phyloP scores from a whole-genome alignment of 2,329 filamentous ascomycete species.

The Colletotrichum truncatum region DNA sequence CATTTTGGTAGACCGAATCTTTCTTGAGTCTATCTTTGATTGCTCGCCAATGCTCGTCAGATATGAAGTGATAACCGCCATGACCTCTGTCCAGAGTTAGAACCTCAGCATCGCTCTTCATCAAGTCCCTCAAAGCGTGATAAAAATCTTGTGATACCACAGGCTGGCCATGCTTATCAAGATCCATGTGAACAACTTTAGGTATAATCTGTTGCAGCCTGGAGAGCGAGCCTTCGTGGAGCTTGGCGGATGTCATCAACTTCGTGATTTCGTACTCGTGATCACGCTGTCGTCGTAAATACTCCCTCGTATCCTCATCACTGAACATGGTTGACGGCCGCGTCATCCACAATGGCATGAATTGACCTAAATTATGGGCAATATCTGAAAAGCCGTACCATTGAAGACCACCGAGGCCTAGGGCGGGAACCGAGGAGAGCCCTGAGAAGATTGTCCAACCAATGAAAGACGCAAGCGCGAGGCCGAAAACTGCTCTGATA shows the following conservation, averaged over 20 bases:
- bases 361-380: conserved; percentile 37
- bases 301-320: conserved; percentile 19
- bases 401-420: conserved; percentile 3
- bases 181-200: conserved; percentile 63
- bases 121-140: conserved; percentile 66
- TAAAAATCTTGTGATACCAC: conserved; percentile 71
- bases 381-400: conserved; percentile 38
- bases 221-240: conserved; percentile 49
- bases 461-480: not conserved
- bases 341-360: conserved; percentile 35
- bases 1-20: conserved; percentile 41
- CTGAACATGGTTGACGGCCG: conserved; percentile 19
- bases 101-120: conserved; percentile 58
- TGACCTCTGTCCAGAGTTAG: conserved; percentile 54
- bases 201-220: conserved; percentile 63
- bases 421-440: conserved; percentile 2
- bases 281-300: conserved; percentile 28
- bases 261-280: conserved; percentile 41
- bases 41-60: conserved; percentile 57
- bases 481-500: conserved; percentile 1
- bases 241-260: conserved; percentile 39
- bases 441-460: conserved; percentile 4
- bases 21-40: conserved; percentile 52
- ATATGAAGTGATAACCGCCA: conserved; percentile 48
- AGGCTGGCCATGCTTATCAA: conserved; percentile 58